Evolutionary conservation across 1,284 basidiomycete species (phyloP).

Genomic region (Ganoderma lingzhi): DNA sequence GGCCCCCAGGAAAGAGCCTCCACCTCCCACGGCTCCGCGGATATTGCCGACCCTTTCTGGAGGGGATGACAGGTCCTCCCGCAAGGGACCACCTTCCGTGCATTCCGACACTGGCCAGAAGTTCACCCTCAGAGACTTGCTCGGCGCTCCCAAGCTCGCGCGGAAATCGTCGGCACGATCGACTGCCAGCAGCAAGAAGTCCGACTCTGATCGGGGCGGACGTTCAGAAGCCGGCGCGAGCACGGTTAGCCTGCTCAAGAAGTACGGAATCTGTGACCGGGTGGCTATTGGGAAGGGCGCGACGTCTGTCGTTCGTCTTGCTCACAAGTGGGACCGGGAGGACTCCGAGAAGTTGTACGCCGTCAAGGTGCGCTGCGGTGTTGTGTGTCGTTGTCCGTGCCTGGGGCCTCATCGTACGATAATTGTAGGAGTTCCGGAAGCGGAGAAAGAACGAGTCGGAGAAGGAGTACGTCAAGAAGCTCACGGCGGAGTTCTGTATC

Average conservation of each 20-base stretch:
- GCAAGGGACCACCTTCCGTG: slow-evolving; percentile 47
- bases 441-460: slow-evolving; percentile 98
- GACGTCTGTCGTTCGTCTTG: slow-evolving; percentile 94
- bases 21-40: slow-evolving; percentile 38
- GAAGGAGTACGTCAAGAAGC: slow-evolving; percentile 99
- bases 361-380: slow-evolving; percentile 78
- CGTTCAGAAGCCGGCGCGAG: slow-evolving; percentile 71
- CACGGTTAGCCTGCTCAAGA: slow-evolving; percentile 77
- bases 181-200: slow-evolving; percentile 67
- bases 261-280: slow-evolving; percentile 98
- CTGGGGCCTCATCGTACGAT: slow-evolving; percentile 8
- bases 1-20: slow-evolving; percentile 36
- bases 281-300: slow-evolving; percentile 98
- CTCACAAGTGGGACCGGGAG: slow-evolving; percentile 99
- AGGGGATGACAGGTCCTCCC: slow-evolving; percentile 36
- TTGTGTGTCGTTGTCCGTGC: neutral
- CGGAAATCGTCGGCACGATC: slow-evolving; percentile 78
- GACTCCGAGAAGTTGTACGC: slow-evolving; percentile 92
- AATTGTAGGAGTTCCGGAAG: slow-evolving; percentile 91
- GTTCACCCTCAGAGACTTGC: slow-evolving; percentile 83
- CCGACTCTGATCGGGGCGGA: slow-evolving; percentile 72
- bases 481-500: slow-evolving; percentile 99
- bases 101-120: slow-evolving; percentile 73
- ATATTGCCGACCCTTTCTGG: slow-evolving; percentile 41
- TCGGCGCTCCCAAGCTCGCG: slow-evolving; percentile 76